Percentiles rank a stretch among this genome's conserved stretches.
These are phyloP conservation scores for Suillus americanus DNA, from an alignment of 768 basidiomycete species.

Conservation along the genomic window DNA sequence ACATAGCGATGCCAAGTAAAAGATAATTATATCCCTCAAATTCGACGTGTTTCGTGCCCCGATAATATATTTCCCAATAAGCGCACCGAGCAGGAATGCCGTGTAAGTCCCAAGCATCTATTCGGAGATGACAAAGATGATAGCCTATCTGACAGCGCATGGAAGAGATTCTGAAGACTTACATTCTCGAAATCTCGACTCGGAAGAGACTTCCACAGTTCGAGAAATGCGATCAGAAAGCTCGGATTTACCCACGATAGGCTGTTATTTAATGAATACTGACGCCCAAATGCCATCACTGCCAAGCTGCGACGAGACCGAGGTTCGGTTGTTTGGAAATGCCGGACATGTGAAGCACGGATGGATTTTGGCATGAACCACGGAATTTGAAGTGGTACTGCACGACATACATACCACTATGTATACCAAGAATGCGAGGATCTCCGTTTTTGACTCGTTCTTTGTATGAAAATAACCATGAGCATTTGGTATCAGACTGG, in stretches of 20 bases:
- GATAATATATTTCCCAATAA: background rate
- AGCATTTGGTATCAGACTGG: background rate
- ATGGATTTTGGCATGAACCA: background rate
- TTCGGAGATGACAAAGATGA: background rate
- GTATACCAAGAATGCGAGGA: no score
- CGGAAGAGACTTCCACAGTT: background rate
- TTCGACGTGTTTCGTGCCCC: no score
- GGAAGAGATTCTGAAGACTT: background rate
- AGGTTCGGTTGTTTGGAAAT: background rate
- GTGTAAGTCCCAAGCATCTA: background rate
- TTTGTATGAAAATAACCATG: background rate
- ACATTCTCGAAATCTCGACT: background rate
- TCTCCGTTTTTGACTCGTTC: background rate
- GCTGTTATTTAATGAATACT: background rate
- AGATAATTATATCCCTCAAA: background rate
- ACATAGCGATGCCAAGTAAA: background rate
- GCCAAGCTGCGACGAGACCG: background rate
- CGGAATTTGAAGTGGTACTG: background rate
- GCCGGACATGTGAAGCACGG: background rate
- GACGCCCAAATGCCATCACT: no score
- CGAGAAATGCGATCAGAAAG: conserved; percentile 4
- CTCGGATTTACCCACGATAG: background rate
- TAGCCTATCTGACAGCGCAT: background rate
- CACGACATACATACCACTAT: background rate
- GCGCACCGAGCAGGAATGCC: background rate